Evolutionary conservation across 768 basidiomycete genomes (phyloP).

Genomic region (Pholiota microspora): DNA sequence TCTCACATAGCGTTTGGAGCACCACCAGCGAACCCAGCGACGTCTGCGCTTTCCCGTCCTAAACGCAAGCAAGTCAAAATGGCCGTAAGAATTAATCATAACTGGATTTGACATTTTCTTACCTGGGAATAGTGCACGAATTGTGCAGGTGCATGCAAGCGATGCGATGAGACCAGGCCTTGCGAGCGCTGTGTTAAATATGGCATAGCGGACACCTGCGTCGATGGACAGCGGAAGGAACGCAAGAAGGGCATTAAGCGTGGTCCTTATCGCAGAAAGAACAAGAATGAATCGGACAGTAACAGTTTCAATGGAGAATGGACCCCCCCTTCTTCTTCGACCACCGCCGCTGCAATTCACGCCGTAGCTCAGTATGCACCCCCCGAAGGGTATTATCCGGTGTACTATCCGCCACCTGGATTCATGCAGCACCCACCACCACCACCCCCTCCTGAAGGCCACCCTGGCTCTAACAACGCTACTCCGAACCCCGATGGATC

Average conservation of each 20-base stretch:
- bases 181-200: slow-evolving; percentile 91
- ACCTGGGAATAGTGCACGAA: slow-evolving; percentile 64
- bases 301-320: slow-evolving; percentile 25
- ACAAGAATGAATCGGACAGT: slow-evolving; percentile 30
- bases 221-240: slow-evolving; percentile 92
- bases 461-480: slow-evolving; percentile 14
- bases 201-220: slow-evolving; percentile 71
- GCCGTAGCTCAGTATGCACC: slow-evolving; percentile 29
- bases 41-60: slow-evolving; percentile 38
- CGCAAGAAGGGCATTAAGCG: slow-evolving; percentile 88
- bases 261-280: slow-evolving; percentile 78
- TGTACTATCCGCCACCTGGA: slow-evolving; percentile 36
- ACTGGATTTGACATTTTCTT: slow-evolving; percentile 1
- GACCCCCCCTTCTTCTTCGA: slow-evolving; percentile 22
- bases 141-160: slow-evolving; percentile 86
- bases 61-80: slow-evolving; percentile 91
- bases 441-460: slow-evolving; percentile 31
- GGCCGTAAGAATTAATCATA: slow-evolving; percentile 43
- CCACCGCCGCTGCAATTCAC: slow-evolving; percentile 29
- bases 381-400: slow-evolving; percentile 39
- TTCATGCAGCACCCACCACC: slow-evolving; percentile 31
- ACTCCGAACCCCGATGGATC: slow-evolving; percentile 23
- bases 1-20: slow-evolving; percentile 23
- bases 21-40: slow-evolving; percentile 23
- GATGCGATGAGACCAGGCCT: slow-evolving; percentile 84